Percentiles rank a stretch among this genome's conserved stretches.
Evolutionary conservation across 352 stramenopile genomes (phyloP).

Genomic region (Lagenidium giganteum): DNA sequence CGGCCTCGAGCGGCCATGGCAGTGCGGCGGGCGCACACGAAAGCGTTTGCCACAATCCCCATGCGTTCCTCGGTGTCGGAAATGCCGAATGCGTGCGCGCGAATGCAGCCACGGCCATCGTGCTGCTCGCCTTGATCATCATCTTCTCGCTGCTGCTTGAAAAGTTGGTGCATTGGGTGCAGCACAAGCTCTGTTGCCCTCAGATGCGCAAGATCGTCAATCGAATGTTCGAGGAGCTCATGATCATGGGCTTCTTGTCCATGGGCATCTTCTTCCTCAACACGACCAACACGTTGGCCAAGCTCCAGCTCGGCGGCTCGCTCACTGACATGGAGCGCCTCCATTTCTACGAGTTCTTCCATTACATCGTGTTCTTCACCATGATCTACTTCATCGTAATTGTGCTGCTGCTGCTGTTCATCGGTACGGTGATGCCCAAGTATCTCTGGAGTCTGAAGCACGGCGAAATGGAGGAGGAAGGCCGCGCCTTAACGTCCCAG

Average conservation of each 20-base stretch:
- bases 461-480: background rate
- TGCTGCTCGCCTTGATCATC: slow-evolving; percentile 61
- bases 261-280: slow-evolving; percentile 79
- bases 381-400: slow-evolving; percentile 79
- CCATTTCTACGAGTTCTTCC: slow-evolving; percentile 79
- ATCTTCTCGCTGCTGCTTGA: slow-evolving; percentile 52
- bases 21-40: too few species aligned
- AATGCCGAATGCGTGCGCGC: slow-evolving; percentile 51
- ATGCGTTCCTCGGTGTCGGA: slow-evolving; percentile 64
- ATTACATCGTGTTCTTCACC: slow-evolving; percentile 77
- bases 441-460: slow-evolving; percentile 41
- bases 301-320: slow-evolving; percentile 17
- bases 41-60: slow-evolving; percentile 28
- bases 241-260: slow-evolving; percentile 78
- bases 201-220: slow-evolving; percentile 63
- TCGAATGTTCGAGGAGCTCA: slow-evolving; percentile 72
- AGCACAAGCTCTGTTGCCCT: slow-evolving; percentile 42
- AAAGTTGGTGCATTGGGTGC: slow-evolving; percentile 30
- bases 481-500: too few species aligned
- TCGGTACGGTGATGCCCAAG: slow-evolving; percentile 63
- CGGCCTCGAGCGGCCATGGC: too few species aligned
- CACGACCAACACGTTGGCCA: slow-evolving; percentile 44
- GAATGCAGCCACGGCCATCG: slow-evolving; percentile 48
- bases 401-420: slow-evolving; percentile 63
- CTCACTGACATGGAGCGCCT: slow-evolving; percentile 49